These are phyloP conservation scores for Diaporthe eres DNA, from an alignment of 2,329 filamentous ascomycete genomes.

Conservation along the genomic window DNA sequence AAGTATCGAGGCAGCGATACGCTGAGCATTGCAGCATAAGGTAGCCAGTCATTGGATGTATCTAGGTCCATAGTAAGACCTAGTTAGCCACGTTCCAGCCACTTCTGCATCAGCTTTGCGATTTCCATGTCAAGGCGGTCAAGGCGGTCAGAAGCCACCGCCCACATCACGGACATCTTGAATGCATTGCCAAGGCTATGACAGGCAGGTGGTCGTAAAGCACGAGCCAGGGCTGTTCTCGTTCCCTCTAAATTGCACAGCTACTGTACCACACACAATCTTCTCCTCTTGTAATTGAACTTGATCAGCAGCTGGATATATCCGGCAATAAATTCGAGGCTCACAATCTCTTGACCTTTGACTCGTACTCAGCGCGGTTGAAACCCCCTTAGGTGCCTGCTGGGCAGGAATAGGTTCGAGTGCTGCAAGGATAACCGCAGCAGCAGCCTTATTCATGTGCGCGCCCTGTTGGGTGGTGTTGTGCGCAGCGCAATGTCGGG, in stretches of 20 bases:
- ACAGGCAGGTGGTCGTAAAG: neutral
- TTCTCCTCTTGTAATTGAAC: neutral
- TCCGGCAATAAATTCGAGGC: neutral
- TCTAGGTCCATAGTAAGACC: neutral
- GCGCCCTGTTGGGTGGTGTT: neutral
- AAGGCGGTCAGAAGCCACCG: neutral
- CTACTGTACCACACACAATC: neutral
- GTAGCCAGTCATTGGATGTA: neutral
- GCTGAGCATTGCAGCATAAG: neutral
- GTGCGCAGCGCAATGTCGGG: neutral
- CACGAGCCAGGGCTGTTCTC: neutral
- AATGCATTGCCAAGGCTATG: neutral
- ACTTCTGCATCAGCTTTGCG: neutral
- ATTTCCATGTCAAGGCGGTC: neutral
- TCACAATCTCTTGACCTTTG: conserved; percentile 3
- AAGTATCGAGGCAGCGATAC: neutral
- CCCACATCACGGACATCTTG: neutral
- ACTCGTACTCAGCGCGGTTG: neutral
- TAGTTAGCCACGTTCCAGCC: neutral
- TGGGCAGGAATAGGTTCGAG: conserved; percentile 9
- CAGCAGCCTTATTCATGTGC: conserved; percentile 17
- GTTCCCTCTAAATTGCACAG: neutral
- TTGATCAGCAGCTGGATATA: neutral
- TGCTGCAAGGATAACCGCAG: conserved; percentile 22
- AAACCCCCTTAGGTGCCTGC: neutral